Percentiles rank a stretch among this genome's conserved stretches.
These are phyloP conservation scores for Plasmodium yoelii DNA, from an alignment of 169 alveolate species.

Conservation along the genomic window DNA sequence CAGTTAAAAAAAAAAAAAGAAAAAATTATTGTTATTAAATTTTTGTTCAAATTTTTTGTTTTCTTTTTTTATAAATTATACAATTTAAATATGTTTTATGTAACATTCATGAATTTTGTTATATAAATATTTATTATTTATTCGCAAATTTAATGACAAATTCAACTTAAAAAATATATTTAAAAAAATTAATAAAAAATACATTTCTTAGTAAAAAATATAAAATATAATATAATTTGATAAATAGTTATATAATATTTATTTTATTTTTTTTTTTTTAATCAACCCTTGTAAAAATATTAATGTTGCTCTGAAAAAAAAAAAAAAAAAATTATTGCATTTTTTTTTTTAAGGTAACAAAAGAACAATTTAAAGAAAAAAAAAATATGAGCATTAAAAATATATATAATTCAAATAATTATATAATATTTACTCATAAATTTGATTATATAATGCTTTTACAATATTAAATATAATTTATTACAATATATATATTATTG, in stretches of 20 bases:
- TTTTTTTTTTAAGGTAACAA: constrained; percentile 12
- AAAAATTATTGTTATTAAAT: constrained; percentile 1
- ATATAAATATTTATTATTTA: neutral
- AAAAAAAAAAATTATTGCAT: neutral
- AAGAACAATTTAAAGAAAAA: neutral
- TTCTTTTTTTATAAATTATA: neutral
- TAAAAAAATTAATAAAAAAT: neutral
- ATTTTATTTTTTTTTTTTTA: constrained; percentile 8
- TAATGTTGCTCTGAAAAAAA: constrained; percentile 14
- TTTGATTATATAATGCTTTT: neutral
- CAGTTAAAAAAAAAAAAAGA: neutral
- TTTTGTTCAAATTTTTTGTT: constrained; percentile 3
- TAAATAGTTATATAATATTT: neutral
- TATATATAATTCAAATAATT: neutral
- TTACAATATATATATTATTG: too few species aligned
- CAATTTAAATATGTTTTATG: neutral
- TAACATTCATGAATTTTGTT: neutral
- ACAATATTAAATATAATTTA: neutral
- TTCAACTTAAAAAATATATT: constrained; percentile 8
- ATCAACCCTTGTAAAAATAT: neutral
- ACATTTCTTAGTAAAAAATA: neutral
- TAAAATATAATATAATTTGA: neutral
- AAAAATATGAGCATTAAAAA: neutral
- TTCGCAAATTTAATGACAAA: constrained; percentile 7
- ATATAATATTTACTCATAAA: too few species aligned